These are phyloP conservation scores for Coelastrella sp. DNA, from an alignment of 139 green algal genomes.

Conservation along the genomic window DNA sequence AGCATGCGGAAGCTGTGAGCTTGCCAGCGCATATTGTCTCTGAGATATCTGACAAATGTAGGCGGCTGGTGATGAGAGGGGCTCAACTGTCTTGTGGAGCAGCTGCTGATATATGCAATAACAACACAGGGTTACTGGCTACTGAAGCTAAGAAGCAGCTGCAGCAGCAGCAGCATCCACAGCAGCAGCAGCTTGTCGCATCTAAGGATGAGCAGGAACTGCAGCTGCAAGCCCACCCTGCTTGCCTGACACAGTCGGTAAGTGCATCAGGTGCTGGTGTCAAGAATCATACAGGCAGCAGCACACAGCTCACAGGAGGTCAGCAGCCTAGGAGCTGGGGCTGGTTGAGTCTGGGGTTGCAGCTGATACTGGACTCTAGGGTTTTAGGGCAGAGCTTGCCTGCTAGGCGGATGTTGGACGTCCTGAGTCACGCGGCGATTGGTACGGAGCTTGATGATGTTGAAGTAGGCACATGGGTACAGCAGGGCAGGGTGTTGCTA, in stretches of 20 bases:
- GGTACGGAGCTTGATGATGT: slow-evolving; percentile 2
- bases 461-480: background rate
- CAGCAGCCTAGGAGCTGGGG: background rate
- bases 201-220: background rate
- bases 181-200: too few species aligned
- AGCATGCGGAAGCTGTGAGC: background rate
- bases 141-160: background rate
- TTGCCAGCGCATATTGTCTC: background rate
- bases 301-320: too few species aligned
- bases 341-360: background rate
- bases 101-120: background rate
- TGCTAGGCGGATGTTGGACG: slow-evolving; percentile 8
- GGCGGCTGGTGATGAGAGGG: background rate
- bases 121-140: background rate
- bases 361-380: slow-evolving; percentile 1
- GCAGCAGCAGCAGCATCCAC: background rate
- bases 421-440: background rate
- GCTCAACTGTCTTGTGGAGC: background rate
- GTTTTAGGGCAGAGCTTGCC: slow-evolving; percentile 10
- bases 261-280: background rate
- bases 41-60: background rate
- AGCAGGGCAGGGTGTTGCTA: background rate
- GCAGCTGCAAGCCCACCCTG: background rate
- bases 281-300: too few species aligned
- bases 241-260: background rate